These are phyloP conservation scores for Candida ulmi DNA, from an alignment of 805 yeast genomes.

Conservation along the genomic window DNA sequence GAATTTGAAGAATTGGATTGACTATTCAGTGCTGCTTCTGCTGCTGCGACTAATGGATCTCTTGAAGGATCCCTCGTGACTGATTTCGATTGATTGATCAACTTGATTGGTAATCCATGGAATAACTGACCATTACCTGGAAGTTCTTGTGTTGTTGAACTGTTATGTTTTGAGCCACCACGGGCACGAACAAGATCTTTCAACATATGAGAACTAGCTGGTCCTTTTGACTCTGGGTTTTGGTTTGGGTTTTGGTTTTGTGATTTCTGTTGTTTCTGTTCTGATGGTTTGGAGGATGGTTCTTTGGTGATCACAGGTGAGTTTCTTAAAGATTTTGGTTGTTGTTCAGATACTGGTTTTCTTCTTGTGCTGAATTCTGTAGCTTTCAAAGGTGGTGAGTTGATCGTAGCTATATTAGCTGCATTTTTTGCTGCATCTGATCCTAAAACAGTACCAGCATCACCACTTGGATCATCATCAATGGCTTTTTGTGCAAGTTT, in stretches of 20 bases:
- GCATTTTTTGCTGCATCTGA: constrained; percentile 33
- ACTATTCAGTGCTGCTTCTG: constrained; percentile 16
- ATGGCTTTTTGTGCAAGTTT: constrained; percentile 25
- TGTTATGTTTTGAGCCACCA: constrained; percentile 4
- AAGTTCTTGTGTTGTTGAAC: constrained; percentile 19
- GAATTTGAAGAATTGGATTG: no score
- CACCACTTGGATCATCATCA: constrained; percentile 24
- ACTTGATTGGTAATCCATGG: constrained; percentile 28
- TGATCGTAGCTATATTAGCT: constrained; percentile 25
- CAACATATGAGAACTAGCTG: constrained; percentile 19
- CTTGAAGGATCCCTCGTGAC: constrained; percentile 1
- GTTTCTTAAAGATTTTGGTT: no score
- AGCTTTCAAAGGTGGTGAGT: constrained; percentile 8
- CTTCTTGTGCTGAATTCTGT: not conserved
- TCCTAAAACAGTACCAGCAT: constrained; percentile 26
- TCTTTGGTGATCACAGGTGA: no score
- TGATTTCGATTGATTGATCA: not conserved
- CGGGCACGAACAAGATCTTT: constrained; percentile 27
- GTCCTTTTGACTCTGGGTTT: not conserved
- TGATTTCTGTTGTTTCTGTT: not conserved
- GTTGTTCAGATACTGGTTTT: not conserved
- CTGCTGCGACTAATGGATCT: constrained; percentile 19
- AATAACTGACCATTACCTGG: constrained; percentile 25
- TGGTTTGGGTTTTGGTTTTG: no score
- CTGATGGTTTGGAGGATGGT: not conserved